phyloP scores from a whole-genome alignment of 1,284 basidiomycete species.

The Cutaneotrichosporon sp. region DNA sequence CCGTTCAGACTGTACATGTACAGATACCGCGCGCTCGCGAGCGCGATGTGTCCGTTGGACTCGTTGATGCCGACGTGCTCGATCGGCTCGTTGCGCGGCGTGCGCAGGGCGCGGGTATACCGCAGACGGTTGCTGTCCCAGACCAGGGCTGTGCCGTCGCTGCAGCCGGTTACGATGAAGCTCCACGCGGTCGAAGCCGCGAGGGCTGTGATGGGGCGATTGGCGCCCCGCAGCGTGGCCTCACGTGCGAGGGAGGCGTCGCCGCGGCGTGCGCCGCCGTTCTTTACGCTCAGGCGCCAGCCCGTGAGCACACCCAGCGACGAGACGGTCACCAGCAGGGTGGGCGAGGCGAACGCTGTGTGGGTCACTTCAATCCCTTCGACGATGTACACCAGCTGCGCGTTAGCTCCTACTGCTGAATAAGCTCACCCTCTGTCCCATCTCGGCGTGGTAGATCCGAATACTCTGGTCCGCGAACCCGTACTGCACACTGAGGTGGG shows the following conservation, averaged over 20 bases:
- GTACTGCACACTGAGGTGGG: constrained; percentile 38
- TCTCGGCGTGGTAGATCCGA: constrained; percentile 46
- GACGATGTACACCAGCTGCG: constrained; percentile 65
- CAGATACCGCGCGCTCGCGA: constrained; percentile 36
- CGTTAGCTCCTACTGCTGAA: constrained; percentile 12
- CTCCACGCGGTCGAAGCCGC: constrained; percentile 77
- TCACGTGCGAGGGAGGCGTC: constrained; percentile 53
- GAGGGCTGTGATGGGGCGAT: constrained; percentile 62
- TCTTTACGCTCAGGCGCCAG: constrained; percentile 58
- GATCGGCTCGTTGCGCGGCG: constrained; percentile 57
- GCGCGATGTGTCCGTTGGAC: constrained; percentile 59
- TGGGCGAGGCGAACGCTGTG: constrained; percentile 67
- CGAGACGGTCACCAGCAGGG: constrained; percentile 68
- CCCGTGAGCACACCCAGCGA: constrained; percentile 69
- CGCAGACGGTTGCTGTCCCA: constrained; percentile 86
- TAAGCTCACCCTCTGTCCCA: constrained; percentile 12
- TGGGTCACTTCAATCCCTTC: constrained; percentile 69
- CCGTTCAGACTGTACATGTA: constrained; percentile 48
- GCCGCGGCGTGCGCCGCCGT: constrained; percentile 27
- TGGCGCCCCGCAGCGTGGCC: constrained; percentile 73
- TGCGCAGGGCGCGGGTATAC: constrained; percentile 71
- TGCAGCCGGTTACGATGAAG: constrained; percentile 73
- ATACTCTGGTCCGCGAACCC: constrained; percentile 43
- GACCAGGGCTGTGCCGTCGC: constrained; percentile 74
- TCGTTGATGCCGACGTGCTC: constrained; percentile 74